Evolutionary conservation across 2,329 filamentous ascomycete species (phyloP).

Genomic region (Arthrobotrys megalospora): DNA sequence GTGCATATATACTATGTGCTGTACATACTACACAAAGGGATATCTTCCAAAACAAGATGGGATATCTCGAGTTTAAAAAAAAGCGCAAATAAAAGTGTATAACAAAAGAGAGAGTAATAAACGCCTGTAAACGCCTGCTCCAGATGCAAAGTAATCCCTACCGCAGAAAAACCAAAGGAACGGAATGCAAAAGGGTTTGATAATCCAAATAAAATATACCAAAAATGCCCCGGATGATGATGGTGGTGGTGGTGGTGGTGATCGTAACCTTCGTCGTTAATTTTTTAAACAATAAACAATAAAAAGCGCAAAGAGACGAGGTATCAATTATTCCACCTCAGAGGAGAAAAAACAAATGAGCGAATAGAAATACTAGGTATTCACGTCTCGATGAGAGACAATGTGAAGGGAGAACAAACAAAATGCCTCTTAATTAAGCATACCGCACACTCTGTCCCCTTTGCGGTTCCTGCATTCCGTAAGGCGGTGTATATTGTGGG

Average conservation of each 20-base stretch:
- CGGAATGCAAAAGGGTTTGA: slow-evolving; percentile 25
- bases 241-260: slow-evolving; percentile 15
- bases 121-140: slow-evolving; percentile 55
- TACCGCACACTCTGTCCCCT: slow-evolving; percentile 49
- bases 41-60: slow-evolving; percentile 18
- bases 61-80: slow-evolving; percentile 12
- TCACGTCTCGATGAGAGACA: slow-evolving; percentile 13
- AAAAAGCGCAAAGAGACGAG: slow-evolving; percentile 10
- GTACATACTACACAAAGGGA: slow-evolving; percentile 26
- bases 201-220: slow-evolving; percentile 10
- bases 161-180: slow-evolving; percentile 32
- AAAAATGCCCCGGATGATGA: slow-evolving; percentile 13
- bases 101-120: slow-evolving; percentile 12
- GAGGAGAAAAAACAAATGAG: slow-evolving; percentile 1
- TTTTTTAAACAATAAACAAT: slow-evolving; percentile 48
- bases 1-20: slow-evolving; percentile 32
- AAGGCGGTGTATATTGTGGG: slow-evolving; percentile 23
- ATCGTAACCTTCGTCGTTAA: slow-evolving; percentile 32
- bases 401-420: slow-evolving; percentile 3
- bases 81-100: neutral
- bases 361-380: slow-evolving; percentile 2
- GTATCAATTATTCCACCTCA: neutral
- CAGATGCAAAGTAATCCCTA: slow-evolving; percentile 38
- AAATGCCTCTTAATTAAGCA: slow-evolving; percentile 26
- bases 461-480: slow-evolving; percentile 34